phyloP scores from a whole-genome alignment of 2,329 filamentous ascomycete species.

The Arachnopeziza araneosa region DNA sequence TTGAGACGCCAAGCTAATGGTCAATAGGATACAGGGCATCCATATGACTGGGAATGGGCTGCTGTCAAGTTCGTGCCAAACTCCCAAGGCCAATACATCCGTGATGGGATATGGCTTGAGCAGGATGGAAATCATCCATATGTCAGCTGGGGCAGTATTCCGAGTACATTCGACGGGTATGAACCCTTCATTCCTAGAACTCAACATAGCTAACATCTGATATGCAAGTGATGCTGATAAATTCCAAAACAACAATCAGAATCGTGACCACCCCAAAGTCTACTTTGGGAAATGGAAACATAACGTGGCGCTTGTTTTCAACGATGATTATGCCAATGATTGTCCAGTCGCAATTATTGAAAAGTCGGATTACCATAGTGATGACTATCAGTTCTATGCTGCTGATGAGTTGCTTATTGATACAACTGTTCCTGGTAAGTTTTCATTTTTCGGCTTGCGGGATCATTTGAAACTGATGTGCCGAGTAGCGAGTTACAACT shows the following conservation, averaged over 20 bases:
- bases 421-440: slow-evolving; percentile 14
- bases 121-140: slow-evolving; percentile 18
- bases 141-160: slow-evolving; percentile 8
- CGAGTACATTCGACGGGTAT: slow-evolving; percentile 12
- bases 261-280: slow-evolving; percentile 14
- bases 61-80: slow-evolving; percentile 15
- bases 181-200: not conserved
- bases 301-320: slow-evolving; percentile 11
- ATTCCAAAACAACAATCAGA: slow-evolving; percentile 11
- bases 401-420: slow-evolving; percentile 12
- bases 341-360: slow-evolving; percentile 12
- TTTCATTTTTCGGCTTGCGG: not conserved
- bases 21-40: slow-evolving; percentile 18
- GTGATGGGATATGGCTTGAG: slow-evolving; percentile 16
- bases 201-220: not conserved
- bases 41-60: slow-evolving; percentile 20
- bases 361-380: slow-evolving; percentile 16
- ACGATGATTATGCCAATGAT: slow-evolving; percentile 15
- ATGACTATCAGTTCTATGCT: slow-evolving; percentile 16
- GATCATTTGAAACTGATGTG: not conserved
- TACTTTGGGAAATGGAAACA: slow-evolving; percentile 20
- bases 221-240: slow-evolving; percentile 7
- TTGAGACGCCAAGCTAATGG: not conserved
- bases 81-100: slow-evolving; percentile 10
- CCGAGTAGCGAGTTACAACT: slow-evolving; percentile 10